phyloP scores from a whole-genome alignment of 805 yeast genomes.

The Nakazawaea ambrosiae region DNA sequence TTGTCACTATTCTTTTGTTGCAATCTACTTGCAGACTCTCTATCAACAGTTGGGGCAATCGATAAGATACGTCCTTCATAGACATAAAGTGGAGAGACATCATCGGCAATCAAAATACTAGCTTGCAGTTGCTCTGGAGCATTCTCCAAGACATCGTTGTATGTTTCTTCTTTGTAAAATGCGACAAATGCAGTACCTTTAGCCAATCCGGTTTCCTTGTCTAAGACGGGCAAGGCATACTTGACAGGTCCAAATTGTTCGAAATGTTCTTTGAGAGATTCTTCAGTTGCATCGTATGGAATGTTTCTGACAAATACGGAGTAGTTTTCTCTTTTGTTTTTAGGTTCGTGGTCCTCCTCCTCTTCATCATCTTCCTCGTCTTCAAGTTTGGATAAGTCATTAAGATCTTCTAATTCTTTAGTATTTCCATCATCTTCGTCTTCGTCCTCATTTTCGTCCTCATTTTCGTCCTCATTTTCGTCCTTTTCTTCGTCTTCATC shows the following conservation, averaged over 20 bases:
- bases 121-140: constrained; percentile 68
- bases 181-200: constrained; percentile 96
- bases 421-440: constrained; percentile 14
- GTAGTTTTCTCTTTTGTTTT: constrained; percentile 59
- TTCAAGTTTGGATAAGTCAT: constrained; percentile 18
- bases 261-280: constrained; percentile 72
- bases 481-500: constrained; percentile 28
- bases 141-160: constrained; percentile 57
- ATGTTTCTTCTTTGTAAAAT: constrained; percentile 55
- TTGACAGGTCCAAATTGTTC: constrained; percentile 77
- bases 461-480: constrained; percentile 30
- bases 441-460: constrained; percentile 25
- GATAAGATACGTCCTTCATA: constrained; percentile 89
- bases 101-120: constrained; percentile 80
- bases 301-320: constrained; percentile 87
- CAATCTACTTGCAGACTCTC: constrained; percentile 71
- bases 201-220: constrained; percentile 77
- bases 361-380: constrained; percentile 26
- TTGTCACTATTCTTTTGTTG: constrained; percentile 67
- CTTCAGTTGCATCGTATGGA: constrained; percentile 90
- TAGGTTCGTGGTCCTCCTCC: constrained; percentile 24
- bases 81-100: constrained; percentile 82
- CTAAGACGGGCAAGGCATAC: constrained; percentile 91
- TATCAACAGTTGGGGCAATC: constrained; percentile 76
- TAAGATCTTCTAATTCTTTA: constrained; percentile 18